These are phyloP conservation scores for Podospora pseudocomata DNA, from an alignment of 495 filamentous ascomycete species.

Conservation along the genomic window DNA sequence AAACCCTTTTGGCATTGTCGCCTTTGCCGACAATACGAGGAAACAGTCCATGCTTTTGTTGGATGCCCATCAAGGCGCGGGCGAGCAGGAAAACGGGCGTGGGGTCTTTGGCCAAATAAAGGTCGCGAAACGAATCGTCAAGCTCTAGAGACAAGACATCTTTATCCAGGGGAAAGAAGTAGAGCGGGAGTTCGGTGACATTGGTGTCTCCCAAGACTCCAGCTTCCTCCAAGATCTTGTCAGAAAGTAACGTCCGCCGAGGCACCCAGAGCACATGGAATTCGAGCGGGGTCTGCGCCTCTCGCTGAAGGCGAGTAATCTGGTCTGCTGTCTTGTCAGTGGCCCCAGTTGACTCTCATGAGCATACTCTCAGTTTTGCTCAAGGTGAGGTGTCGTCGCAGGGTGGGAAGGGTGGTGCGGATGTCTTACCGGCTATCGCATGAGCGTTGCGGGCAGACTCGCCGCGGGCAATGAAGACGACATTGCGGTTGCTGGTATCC, in stretches of 20 bases:
- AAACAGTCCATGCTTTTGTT: conserved; percentile 88
- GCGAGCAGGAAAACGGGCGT: conserved; percentile 83
- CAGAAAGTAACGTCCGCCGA: conserved; percentile 83
- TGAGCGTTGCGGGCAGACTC: conserved; percentile 80
- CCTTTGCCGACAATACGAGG: conserved; percentile 95
- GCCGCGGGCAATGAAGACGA: conserved; percentile 86
- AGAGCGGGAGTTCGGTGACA: conserved; percentile 77
- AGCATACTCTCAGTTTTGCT: neutral
- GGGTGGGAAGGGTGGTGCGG: too few relatives aligned
- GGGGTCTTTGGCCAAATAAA: conserved; percentile 88
- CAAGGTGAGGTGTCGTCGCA: neutral
- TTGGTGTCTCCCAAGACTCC: conserved; percentile 91
- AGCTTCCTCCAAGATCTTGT: conserved; percentile 87
- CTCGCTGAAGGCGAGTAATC: conserved; percentile 81
- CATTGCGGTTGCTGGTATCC: conserved; percentile 89
- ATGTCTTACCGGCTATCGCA: conserved; percentile 77
- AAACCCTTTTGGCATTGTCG: conserved; percentile 82
- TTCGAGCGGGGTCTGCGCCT: conserved; percentile 84
- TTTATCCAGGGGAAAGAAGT: conserved; percentile 86
- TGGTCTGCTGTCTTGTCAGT: conserved; percentile 62
- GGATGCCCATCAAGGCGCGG: conserved; percentile 90
- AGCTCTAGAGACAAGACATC: conserved; percentile 90
- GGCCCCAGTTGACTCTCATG: conserved; percentile 13
- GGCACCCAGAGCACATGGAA: conserved; percentile 94
- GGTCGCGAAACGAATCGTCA: conserved; percentile 77